phyloP scores from a whole-genome alignment of 2,329 filamentous ascomycete genomes.

The Madurella fahalii region DNA sequence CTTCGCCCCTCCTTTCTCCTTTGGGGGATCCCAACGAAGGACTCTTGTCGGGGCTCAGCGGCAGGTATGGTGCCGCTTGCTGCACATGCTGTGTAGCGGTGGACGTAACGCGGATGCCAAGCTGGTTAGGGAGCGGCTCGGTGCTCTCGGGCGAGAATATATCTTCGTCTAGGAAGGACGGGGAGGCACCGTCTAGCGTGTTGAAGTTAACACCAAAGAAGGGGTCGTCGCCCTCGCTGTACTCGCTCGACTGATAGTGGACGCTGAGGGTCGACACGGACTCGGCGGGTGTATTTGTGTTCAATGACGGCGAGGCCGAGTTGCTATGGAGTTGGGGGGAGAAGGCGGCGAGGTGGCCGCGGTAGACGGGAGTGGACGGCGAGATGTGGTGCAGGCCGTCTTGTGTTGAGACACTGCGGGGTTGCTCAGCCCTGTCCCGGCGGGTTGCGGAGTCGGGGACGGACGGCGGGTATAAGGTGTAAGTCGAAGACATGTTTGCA shows the following conservation, averaged over 20 bases:
- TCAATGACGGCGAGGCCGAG: conserved; percentile 38
- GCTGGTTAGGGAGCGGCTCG: conserved; percentile 18
- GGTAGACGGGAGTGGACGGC: conserved; percentile 32
- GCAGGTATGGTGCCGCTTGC: conserved; percentile 33
- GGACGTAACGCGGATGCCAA: conserved; percentile 7
- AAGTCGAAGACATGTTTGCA: conserved; percentile 31
- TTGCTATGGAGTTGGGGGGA: conserved; percentile 38
- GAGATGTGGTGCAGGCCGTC: conserved; percentile 21
- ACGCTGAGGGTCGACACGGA: conserved; percentile 44
- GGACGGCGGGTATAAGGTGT: conserved; percentile 27
- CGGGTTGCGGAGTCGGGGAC: conserved; percentile 23
- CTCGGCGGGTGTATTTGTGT: conserved; percentile 46
- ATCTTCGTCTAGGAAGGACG: conserved; percentile 43
- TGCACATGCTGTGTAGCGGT: conserved; percentile 23
- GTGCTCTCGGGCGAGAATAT: conserved; percentile 19
- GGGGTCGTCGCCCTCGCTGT: conserved; percentile 45
- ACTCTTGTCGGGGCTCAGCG: conserved; percentile 50
- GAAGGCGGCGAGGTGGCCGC: conserved; percentile 42
- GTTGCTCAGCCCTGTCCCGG: conserved; percentile 24
- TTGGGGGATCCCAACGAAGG: conserved; percentile 45
- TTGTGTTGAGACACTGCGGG: conserved; percentile 18
- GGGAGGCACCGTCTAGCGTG: conserved; percentile 37
- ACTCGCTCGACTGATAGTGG: conserved; percentile 48
- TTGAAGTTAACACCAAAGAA: conserved; percentile 50
- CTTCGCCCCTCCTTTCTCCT: conserved; percentile 31